Evolutionary conservation across 139 green algal genomes (phyloP).

Genomic region (Ulvella scutata): DNA sequence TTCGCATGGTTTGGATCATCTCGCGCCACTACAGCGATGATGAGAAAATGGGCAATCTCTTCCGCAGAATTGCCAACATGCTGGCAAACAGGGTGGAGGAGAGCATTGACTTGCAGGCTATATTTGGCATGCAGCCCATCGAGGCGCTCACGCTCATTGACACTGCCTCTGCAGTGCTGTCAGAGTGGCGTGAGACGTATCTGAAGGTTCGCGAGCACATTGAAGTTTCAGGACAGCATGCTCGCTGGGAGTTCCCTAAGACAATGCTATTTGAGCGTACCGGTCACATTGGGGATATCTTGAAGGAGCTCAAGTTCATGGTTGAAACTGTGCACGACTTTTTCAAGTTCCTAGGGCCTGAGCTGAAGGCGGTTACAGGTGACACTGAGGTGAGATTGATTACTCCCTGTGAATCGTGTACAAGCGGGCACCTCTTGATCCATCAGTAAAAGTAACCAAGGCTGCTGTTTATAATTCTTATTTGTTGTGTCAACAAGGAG

Average conservation of each 20-base stretch:
- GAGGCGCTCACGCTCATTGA: conserved; percentile 41
- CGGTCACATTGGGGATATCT: conserved; percentile 73
- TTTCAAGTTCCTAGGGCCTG: conserved; percentile 75
- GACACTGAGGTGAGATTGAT: conserved; percentile 11
- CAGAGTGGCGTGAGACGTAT: conserved; percentile 62
- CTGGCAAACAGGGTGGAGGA: conserved; percentile 50
- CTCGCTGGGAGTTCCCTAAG: conserved; percentile 86
- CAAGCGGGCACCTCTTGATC: too few relatives aligned
- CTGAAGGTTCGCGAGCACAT: conserved; percentile 75
- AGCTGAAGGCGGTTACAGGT: conserved; percentile 83
- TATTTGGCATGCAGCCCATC: conserved; percentile 39
- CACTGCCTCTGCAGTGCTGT: conserved; percentile 37
- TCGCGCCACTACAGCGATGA: conserved; percentile 70
- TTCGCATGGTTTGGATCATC: conserved; percentile 91
- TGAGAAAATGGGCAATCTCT: conserved; percentile 70
- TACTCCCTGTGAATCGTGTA: too few relatives aligned
- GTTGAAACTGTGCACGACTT: conserved; percentile 76
- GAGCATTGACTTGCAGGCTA: conserved; percentile 38
- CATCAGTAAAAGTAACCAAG: too few relatives aligned
- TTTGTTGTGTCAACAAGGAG: too few relatives aligned
- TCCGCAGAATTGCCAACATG: conserved; percentile 61
- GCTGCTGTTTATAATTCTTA: too few relatives aligned
- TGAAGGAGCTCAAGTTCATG: conserved; percentile 59
- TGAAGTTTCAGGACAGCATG: conserved; percentile 56
- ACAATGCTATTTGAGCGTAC: conserved; percentile 70